These are phyloP conservation scores for Penium margaritaceum DNA, from an alignment of 139 green algal species.

Conservation along the genomic window DNA sequence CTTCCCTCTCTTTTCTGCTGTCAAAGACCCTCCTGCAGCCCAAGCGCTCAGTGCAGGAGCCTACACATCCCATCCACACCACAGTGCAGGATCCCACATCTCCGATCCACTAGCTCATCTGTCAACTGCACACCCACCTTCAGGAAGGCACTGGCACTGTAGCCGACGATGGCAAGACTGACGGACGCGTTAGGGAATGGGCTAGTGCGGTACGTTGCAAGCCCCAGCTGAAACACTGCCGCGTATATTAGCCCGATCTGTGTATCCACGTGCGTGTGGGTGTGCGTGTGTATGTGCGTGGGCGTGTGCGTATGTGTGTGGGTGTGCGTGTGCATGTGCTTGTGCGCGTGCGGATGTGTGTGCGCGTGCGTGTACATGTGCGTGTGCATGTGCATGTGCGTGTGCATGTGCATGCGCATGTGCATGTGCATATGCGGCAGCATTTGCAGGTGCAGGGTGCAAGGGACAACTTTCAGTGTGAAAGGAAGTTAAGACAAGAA, in stretches of 20 bases:
- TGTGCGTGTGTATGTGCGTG: neutral
- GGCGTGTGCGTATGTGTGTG: neutral
- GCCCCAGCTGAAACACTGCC: constrained; percentile 15
- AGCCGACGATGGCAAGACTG: constrained; percentile 22
- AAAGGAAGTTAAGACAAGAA: too few species aligned
- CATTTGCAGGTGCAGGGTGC: too few species aligned
- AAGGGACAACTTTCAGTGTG: too few species aligned
- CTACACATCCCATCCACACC: too few species aligned
- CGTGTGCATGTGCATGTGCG: neutral
- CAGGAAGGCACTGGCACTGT: constrained; percentile 1
- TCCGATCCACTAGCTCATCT: too few species aligned
- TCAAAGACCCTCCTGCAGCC: too few species aligned
- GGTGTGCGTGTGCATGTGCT: neutral
- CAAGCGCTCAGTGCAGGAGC: too few species aligned
- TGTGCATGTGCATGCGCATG: too few species aligned
- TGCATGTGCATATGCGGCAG: too few species aligned
- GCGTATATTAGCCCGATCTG: constrained; percentile 35
- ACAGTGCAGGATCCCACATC: too few species aligned
- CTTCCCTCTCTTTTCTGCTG: too few species aligned
- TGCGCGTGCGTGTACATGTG: neutral
- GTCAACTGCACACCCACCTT: neutral
- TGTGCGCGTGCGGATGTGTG: neutral
- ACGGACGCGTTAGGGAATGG: constrained; percentile 22
- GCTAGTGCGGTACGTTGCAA: constrained; percentile 14
- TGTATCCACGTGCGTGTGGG: neutral